Evolutionary conservation across 2,329 filamentous ascomycete species (phyloP).

Genomic region (Cercospora brassicicola): DNA sequence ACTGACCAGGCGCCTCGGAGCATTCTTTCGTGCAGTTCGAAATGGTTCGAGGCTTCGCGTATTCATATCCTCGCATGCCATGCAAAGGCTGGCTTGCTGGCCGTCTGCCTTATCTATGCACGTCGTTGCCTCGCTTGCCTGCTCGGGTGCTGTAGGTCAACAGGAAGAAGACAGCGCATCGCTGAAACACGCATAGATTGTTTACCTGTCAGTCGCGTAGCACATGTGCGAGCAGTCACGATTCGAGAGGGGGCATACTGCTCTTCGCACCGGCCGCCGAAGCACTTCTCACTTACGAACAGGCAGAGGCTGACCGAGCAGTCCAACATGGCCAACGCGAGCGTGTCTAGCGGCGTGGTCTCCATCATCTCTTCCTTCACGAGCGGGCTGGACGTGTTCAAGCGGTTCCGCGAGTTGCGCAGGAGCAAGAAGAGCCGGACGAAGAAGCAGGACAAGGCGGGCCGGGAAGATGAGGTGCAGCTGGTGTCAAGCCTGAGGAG

Average conservation of each 20-base stretch:
- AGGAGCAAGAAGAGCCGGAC: constrained; percentile 22
- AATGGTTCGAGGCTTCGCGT: constrained; percentile 8
- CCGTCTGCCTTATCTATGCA: constrained; percentile 8
- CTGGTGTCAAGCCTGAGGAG: constrained; percentile 44
- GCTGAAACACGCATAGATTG: constrained; percentile 13
- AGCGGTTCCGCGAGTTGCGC: constrained; percentile 41
- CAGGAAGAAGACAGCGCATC: constrained; percentile 12
- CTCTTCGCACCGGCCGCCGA: background rate
- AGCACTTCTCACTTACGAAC: background rate
- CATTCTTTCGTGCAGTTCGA: constrained; percentile 1
- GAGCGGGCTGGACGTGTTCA: constrained; percentile 49
- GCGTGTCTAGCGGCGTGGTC: constrained; percentile 36
- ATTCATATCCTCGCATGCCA: constrained; percentile 9
- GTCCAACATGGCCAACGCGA: constrained; percentile 19
- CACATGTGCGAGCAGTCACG: background rate
- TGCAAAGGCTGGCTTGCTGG: constrained; percentile 1
- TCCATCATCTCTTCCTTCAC: constrained; percentile 49
- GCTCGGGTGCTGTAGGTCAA: background rate
- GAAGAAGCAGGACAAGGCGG: constrained; percentile 24
- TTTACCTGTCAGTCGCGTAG: constrained; percentile 11
- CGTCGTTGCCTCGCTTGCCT: constrained; percentile 16
- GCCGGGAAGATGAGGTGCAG: constrained; percentile 39
- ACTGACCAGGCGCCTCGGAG: constrained; percentile 1
- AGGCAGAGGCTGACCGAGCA: background rate
- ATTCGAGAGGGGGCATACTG: background rate